Base-by-base conservation (phyloP, 176 grass and related monocot species). In the Phoenix roebelenii region DNA sequence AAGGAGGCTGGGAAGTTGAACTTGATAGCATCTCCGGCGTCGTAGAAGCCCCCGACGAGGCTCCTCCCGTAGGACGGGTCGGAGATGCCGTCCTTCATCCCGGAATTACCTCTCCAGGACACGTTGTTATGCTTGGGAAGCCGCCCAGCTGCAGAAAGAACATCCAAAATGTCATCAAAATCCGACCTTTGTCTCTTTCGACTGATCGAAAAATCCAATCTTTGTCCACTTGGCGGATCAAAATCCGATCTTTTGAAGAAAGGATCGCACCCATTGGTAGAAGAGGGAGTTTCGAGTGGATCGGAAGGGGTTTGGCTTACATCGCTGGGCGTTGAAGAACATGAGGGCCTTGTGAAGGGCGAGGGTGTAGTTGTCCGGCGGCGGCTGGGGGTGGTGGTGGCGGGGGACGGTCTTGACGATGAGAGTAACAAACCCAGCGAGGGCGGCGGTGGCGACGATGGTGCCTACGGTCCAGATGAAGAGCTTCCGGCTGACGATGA, bases 261-360 rank as follows among this genome's bases (percentile, higher is more conserved):
- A 61, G 6, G 16, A 17, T 16, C 7, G 59, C 16, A 35, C 28
- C 5, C 26, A 61, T 23, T 22, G 32, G 22, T 3, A 19, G 9
- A 49, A 44, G 1, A 0, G 5, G 10, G 35, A 12, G 35, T 44
- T 44, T 12, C 35, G 2, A 44, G 35, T 44, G 35, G 35, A 14
- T 44, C 2, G 35, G 35, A 44, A 9, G 35, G 35, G 35, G 3
- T 12, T 44, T 12, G 30, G 20, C 60, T 49, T 35, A 65, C 63
- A 65, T 26, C 63, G 63, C 44, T 65, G 63, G 63, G 63, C 63
- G 20, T 65, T 52, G 63, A 65, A 65, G 63, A 65, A 65, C 63
- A 65, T 65, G 15, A 65, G 63, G 15, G 63, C 63, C 49, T 65
- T 65, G 63, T 52, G 63, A 23, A 65, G 63, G 16, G 63, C 63